Percentiles rank a stretch among this genome's conserved stretches.
Evolutionary conservation across 306 rosid species (phyloP).

Genomic region (Erythrophleum fordii): DNA sequence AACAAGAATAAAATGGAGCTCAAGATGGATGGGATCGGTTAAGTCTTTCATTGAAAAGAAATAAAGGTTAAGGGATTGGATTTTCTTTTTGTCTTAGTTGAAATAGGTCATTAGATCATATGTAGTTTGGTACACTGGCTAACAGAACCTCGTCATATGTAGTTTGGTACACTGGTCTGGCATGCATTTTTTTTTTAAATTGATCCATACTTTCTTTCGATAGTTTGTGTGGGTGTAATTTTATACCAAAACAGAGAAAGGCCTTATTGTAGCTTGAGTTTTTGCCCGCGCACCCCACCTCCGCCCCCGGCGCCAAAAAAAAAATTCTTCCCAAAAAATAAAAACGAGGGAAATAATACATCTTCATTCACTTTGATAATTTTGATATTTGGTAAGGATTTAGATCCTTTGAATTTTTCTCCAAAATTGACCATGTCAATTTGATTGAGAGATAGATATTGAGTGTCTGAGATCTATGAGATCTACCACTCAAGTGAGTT

Average conservation of each 20-base stretch:
- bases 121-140: conserved; percentile 23
- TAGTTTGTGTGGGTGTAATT: conserved; percentile 20
- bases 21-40: conserved; percentile 75
- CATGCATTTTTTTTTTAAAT: conserved; percentile 13
- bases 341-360: not conserved
- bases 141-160: conserved; percentile 15
- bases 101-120: conserved; percentile 16
- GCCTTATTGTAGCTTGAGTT: conserved; percentile 23
- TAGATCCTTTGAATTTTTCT: not conserved
- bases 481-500: not conserved
- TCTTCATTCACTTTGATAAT: conserved; percentile 5
- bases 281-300: not conserved
- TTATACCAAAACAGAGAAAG: conserved; percentile 24
- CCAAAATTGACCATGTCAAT: not conserved
- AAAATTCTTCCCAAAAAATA: not conserved
- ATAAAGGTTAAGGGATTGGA: conserved; percentile 31
- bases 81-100: conserved; percentile 28
- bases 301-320: too few relatives aligned
- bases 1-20: conserved; percentile 78
- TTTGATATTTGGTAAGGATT: not conserved
- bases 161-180: conserved; percentile 25
- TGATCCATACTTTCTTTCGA: conserved; percentile 5
- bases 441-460: not conserved
- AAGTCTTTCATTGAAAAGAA: conserved; percentile 74
- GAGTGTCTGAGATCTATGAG: not conserved